Percentiles rank a stretch among this genome's conserved stretches.
Evolutionary conservation across 768 basidiomycete genomes (phyloP).

Genomic region (Leccinellum rugosiceps): DNA sequence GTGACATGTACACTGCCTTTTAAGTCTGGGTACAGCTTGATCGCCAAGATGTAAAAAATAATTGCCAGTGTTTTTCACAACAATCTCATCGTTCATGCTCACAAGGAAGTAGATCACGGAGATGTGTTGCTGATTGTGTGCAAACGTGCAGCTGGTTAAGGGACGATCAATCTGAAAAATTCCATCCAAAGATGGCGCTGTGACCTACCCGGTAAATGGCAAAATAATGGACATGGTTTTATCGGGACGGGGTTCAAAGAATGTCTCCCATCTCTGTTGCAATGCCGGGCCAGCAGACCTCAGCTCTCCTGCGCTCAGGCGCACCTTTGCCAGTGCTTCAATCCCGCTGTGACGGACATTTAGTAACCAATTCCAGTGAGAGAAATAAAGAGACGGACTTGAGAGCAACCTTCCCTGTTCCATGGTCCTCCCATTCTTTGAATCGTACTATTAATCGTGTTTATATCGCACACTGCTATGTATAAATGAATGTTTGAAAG

Average conservation of each 20-base stretch:
- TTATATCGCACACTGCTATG: neutral
- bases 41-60: neutral
- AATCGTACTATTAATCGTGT: conserved; percentile 20
- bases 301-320: conserved; percentile 51
- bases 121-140: neutral
- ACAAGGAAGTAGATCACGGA: conserved; percentile 24
- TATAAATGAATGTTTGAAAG: neutral
- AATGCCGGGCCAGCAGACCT: conserved; percentile 45
- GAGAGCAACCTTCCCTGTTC: conserved; percentile 49
- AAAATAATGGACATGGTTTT: neutral
- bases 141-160: neutral
- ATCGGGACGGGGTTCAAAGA: neutral
- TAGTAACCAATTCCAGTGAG: neutral
- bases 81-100: neutral
- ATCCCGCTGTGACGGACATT: conserved; percentile 37
- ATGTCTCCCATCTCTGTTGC: conserved; percentile 31
- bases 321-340: conserved; percentile 52
- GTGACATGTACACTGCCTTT: conserved; percentile 47
- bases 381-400: conserved; percentile 38
- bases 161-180: neutral
- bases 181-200: neutral
- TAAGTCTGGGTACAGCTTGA: conserved; percentile 43
- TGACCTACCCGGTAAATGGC: neutral
- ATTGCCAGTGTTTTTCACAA: neutral
- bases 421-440: conserved; percentile 36